Evolutionary conservation across 169 alveolate species (phyloP), one percentile per base, ranked within the genome.

Genomic region (Plasmodium gonderi): DNA sequence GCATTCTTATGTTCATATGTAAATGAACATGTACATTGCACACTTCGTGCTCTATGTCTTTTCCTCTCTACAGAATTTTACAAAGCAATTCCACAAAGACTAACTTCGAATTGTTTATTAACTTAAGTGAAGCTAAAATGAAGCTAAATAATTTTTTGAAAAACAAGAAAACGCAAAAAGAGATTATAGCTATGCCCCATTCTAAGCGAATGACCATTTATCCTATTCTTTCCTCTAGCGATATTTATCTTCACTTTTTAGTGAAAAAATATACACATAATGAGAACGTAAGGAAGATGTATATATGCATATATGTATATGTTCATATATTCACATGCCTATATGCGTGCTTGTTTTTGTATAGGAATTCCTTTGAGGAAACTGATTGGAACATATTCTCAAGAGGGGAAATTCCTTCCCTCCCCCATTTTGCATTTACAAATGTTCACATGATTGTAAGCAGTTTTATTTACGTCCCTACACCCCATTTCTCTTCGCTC

Each of bases 141-240:
- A 74, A 51, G 29, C 79, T 85, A 75, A 75, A 85, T 29, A 85
- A 67, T 45, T 85, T 49, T 33, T 64, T 85, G 29, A 85, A 85
- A 74, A 75, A 75, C 47, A 36, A 40, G 44, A 31, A 85, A 49
- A 51, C 38, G 17, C 85, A 85, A 85, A 54, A 51, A 1, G 72
- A 75, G 20, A 85, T 85, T 75, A 54, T 85, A 75, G 40, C 87
- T 3, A 31, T 60, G 49, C 79, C 92, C 17, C 92, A 85, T 40
- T 85, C 92, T n/a, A 85, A 85, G 45, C 64, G 92, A 67, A 85
- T 85, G 92, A 85, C 92, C 31, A 85, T 85, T 23, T 85, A 85
- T 40, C 49, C 79, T 29, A 85, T 85, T 38, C 45, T 85, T 60
- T 75, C 92, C 11, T 33, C 87, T 14, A 74, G 78, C 79, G 92